Base-by-base conservation (phyloP, 2,329 filamentous ascomycete genomes). In the Cercospora zeae-maydis region DNA sequence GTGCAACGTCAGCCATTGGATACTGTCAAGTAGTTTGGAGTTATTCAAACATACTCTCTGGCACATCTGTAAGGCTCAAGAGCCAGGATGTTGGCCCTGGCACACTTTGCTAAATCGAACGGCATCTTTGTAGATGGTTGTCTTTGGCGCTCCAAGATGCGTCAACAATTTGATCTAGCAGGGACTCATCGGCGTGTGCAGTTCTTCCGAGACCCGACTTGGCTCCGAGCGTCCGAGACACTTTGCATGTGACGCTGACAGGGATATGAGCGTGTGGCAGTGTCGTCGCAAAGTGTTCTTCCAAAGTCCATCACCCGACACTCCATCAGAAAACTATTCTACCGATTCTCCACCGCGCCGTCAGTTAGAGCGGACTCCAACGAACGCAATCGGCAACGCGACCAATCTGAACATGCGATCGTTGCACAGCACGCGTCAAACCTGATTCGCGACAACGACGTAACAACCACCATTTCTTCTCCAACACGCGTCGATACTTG, bases 41-140 rank as follows among this genome's bases (percentile, higher is more conserved):
- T 45, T 66, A 2, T 27, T 6, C 3, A 27, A 63, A 74, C 80
- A 69, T 76, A 83, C 81, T 83, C 82, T 76, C 82, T 76, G 49
- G 82, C 82, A 71, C 82, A 83, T 67, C 82, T 75, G 65, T 83
- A 84, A 24, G 82, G 82, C 74, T 83, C 77, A 64, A 84, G 75
- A 62, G 79, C 78, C 49, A 84, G 72, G 52, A 84, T 83, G 51
- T 83, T 83, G 14, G 80, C 78, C 67, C 82, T 74, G 33, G 81
- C 81, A 69, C 82, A 84, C 67, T 73, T 81, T 34, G 76, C 73
- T 55, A 84, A 73, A 69, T 83, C 75, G 70, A 84, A 84, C 1
- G 76, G 72, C 73, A 75, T 75, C 19, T 60, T 70, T 66, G 58
- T 30, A 58, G 16, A 42, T 67, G 63, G 49, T 66, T 64, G 27